phyloP scores from a whole-genome alignment of 306 rosid genomes.

The Canavalia ensiformis region DNA sequence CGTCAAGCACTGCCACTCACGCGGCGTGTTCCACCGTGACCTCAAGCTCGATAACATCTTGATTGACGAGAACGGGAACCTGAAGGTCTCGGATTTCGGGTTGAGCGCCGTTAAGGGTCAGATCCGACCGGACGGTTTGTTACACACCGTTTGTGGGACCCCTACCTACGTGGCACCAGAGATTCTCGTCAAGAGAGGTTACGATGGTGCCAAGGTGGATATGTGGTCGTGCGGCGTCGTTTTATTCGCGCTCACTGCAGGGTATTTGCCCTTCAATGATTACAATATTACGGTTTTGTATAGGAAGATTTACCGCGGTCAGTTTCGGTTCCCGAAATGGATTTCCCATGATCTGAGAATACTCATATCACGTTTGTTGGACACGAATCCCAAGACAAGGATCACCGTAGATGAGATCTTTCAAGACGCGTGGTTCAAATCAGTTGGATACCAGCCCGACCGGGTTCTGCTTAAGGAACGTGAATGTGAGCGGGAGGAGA shows the following conservation, averaged over 20 bases:
- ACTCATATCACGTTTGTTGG: slow-evolving; percentile 65
- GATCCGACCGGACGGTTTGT: slow-evolving; percentile 69
- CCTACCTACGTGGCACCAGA: slow-evolving; percentile 95
- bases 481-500: not conserved
- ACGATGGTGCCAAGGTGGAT: slow-evolving; percentile 81
- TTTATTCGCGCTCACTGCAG: slow-evolving; percentile 62
- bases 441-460: not conserved
- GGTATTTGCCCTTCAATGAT: slow-evolving; percentile 82
- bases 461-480: not conserved
- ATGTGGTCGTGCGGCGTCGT: slow-evolving; percentile 90
- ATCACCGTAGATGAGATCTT: slow-evolving; percentile 69
- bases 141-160: slow-evolving; percentile 88
- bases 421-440: slow-evolving; percentile 69
- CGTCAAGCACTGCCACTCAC: slow-evolving; percentile 74
- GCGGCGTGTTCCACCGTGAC: slow-evolving; percentile 85
- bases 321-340: slow-evolving; percentile 73
- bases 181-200: slow-evolving; percentile 75
- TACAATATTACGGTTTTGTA: slow-evolving; percentile 61
- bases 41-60: slow-evolving; percentile 87
- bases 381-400: slow-evolving; percentile 69
- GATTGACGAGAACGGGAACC: slow-evolving; percentile 68
- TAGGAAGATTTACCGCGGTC: slow-evolving; percentile 79
- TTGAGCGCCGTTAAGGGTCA: slow-evolving; percentile 68
- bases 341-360: slow-evolving; percentile 53
- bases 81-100: slow-evolving; percentile 84